phyloP scores from a whole-genome alignment of 2,329 filamentous ascomycete genomes.

The Colletotrichum karsti region DNA sequence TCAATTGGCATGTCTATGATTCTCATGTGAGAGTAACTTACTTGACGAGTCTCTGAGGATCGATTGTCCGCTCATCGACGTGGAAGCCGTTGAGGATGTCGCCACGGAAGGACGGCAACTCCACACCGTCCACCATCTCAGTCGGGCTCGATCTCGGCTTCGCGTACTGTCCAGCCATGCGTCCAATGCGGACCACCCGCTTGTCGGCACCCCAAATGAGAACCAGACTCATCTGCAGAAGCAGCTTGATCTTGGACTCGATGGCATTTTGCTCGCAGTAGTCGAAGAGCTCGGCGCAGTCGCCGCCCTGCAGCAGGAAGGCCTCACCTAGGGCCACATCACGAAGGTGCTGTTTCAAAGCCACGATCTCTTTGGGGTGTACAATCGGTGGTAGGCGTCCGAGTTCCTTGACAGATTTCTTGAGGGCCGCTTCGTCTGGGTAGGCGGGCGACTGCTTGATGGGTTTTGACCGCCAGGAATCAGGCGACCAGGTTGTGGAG shows the following conservation, averaged over 20 bases:
- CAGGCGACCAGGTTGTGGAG: conserved; percentile 59
- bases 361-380: conserved; percentile 81
- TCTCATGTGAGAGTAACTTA: conserved; percentile 39
- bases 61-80: conserved; percentile 77
- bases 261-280: conserved; percentile 92
- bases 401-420: conserved; percentile 71
- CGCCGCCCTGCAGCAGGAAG: conserved; percentile 94
- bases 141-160: conserved; percentile 92
- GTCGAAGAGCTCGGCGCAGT: conserved; percentile 97
- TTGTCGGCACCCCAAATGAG: conserved; percentile 86
- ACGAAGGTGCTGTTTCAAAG: conserved; percentile 78
- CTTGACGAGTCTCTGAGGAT: conserved; percentile 84
- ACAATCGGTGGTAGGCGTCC: conserved; percentile 79
- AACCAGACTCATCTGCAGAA: conserved; percentile 96
- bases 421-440: conserved; percentile 66
- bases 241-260: conserved; percentile 94
- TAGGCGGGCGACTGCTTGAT: conserved; percentile 82
- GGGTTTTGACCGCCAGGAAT: conserved; percentile 80
- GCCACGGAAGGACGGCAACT: conserved; percentile 90
- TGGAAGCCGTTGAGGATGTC: conserved; percentile 95
- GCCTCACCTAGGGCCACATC: conserved; percentile 92
- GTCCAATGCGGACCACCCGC: conserved; percentile 90
- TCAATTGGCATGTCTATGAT: not conserved
- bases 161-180: conserved; percentile 97
- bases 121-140: conserved; percentile 80